Percentiles rank a stretch among this genome's conserved stretches.
phyloP scores from a whole-genome alignment of 2,329 filamentous ascomycete genomes.

The Septoria petroselini region DNA sequence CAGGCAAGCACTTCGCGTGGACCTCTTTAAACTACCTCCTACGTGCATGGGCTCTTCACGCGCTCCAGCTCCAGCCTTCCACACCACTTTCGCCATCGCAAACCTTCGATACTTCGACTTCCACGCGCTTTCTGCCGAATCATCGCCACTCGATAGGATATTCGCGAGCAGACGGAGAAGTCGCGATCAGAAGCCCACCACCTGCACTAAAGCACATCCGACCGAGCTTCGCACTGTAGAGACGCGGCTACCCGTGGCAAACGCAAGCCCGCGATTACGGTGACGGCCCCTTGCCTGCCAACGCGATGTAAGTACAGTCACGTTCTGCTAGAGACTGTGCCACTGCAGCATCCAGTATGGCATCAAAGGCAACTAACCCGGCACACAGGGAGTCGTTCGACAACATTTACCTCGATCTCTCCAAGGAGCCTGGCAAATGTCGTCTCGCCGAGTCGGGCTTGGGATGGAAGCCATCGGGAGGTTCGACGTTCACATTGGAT shows the following conservation, averaged over 20 bases:
- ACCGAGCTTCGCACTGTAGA: neutral
- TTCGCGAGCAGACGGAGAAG: no score
- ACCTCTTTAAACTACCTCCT: no score
- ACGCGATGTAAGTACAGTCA: slow-evolving; percentile 6
- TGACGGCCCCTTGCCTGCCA: neutral
- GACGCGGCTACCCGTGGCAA: slow-evolving; percentile 12
- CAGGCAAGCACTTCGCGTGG: no score
- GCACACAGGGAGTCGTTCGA: slow-evolving; percentile 78
- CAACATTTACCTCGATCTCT: slow-evolving; percentile 93
- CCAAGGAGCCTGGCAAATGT: slow-evolving; percentile 87
- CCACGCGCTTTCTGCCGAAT: no score
- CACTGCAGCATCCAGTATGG: neutral
- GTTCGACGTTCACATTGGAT: slow-evolving; percentile 92
- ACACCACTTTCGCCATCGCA: no score
- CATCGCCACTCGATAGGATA: no score
- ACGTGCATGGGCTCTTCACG: no score
- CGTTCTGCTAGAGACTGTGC: neutral
- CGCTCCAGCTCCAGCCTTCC: no score
- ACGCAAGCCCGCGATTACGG: neutral
- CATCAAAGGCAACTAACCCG: slow-evolving; percentile 1
- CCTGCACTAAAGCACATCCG: no score
- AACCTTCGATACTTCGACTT: no score
- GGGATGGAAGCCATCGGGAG: slow-evolving; percentile 89
- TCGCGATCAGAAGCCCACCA: no score
- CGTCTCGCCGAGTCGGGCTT: slow-evolving; percentile 91